phyloP scores from a whole-genome alignment of 169 alveolate genomes.

The Plasmodium blacklocki region DNA sequence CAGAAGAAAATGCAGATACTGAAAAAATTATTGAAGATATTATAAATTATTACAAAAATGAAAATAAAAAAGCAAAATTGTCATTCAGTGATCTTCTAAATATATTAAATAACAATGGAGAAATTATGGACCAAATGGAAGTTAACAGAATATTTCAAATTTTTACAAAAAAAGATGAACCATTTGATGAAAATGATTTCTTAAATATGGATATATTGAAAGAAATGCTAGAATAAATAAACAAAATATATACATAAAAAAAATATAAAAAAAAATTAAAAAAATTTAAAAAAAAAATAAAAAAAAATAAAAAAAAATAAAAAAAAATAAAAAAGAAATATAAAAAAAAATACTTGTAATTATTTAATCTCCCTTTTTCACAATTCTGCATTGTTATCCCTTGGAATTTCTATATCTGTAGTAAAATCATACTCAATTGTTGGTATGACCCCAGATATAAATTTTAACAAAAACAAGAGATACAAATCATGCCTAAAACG shows the following conservation, averaged over 20 bases:
- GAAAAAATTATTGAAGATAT: constrained; percentile 37
- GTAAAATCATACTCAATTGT: constrained; percentile 91
- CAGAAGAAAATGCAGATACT: constrained; percentile 29
- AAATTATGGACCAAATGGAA: constrained; percentile 65
- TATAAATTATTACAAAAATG: constrained; percentile 42
- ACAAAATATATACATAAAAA: background rate
- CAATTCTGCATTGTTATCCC: constrained; percentile 10
- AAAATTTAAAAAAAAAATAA: too few relatives aligned
- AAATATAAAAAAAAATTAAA: background rate
- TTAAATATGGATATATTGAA: constrained; percentile 22
- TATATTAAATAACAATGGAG: constrained; percentile 64
- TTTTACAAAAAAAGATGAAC: constrained; percentile 57
- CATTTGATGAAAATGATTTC: constrained; percentile 20
- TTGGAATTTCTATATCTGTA: constrained; percentile 81
- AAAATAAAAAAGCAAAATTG: constrained; percentile 12
- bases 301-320: background rate
- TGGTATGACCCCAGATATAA: constrained; percentile 90
- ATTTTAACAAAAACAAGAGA: constrained; percentile 87
- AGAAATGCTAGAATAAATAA: constrained; percentile 14
- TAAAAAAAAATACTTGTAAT: background rate
- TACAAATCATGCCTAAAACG: constrained; percentile 81
- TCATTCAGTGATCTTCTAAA: constrained; percentile 38
- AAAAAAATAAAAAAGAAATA: background rate
- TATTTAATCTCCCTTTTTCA: background rate
- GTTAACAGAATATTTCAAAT: constrained; percentile 67